phyloP scores from a whole-genome alignment of 805 yeast genomes.

The Brettanomyces naardenensis region DNA sequence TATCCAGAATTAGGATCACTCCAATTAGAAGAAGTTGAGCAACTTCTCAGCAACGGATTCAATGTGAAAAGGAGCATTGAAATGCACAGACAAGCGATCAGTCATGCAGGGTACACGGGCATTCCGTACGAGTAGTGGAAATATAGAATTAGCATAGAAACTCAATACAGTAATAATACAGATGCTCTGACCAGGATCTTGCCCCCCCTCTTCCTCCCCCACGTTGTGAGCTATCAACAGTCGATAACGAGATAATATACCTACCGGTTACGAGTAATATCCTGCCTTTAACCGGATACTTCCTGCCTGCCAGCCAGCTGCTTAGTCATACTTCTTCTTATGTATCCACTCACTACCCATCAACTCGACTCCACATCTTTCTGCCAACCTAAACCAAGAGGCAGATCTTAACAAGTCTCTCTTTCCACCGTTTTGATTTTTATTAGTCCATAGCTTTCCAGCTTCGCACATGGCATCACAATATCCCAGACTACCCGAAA shows the following conservation, averaged over 20 bases:
- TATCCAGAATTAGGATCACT: conserved; percentile 47
- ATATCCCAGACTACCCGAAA: conserved; percentile 61
- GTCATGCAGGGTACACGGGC: not conserved
- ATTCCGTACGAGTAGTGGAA: too few species aligned
- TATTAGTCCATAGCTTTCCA: conserved; percentile 59
- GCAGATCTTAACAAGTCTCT: conserved; percentile 58
- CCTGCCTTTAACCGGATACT: too few species aligned
- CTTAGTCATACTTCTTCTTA: conserved; percentile 47
- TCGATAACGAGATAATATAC: too few species aligned
- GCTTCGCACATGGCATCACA: conserved; percentile 62
- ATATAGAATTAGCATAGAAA: too few species aligned
- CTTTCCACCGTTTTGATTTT: conserved; percentile 39
- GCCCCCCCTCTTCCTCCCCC: too few species aligned
- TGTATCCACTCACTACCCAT: conserved; percentile 72
- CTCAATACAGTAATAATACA: not conserved
- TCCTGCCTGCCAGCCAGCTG: not conserved
- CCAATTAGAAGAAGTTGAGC: conserved; percentile 44
- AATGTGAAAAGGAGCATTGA: conserved; percentile 35
- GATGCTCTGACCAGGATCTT: not conserved
- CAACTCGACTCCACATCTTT: conserved; percentile 48
- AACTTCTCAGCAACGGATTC: conserved; percentile 37
- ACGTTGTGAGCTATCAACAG: too few species aligned
- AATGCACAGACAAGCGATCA: conserved; percentile 12
- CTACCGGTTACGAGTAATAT: too few species aligned
- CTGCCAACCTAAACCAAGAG: conserved; percentile 62